Evolutionary conservation across 768 basidiomycete genomes (phyloP).

Genomic region (Tricholoma flavovirens): DNA sequence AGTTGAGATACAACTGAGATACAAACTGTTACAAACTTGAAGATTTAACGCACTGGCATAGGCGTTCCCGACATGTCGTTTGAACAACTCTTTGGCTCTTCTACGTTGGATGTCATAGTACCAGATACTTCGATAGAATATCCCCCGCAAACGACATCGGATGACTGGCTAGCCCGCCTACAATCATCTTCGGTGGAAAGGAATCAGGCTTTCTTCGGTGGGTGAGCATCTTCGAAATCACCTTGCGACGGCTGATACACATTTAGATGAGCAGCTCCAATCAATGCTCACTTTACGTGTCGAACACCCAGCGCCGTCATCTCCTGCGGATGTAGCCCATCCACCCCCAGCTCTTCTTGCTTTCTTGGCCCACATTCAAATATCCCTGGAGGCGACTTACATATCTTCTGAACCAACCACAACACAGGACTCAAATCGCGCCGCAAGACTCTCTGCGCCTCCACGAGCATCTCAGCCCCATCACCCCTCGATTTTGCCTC

Average conservation of each 20-base stretch:
- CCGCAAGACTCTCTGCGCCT: constrained; percentile 39
- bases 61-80: constrained; percentile 46
- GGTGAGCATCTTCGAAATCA: constrained; percentile 17
- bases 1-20: background rate
- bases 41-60: too few species aligned
- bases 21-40: too few species aligned
- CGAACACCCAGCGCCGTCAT: constrained; percentile 47
- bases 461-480: constrained; percentile 45
- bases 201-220: constrained; percentile 73
- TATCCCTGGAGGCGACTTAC: constrained; percentile 79
- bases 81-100: constrained; percentile 58
- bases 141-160: constrained; percentile 39
- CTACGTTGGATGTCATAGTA: constrained; percentile 54
- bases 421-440: constrained; percentile 30
- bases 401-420: constrained; percentile 46
- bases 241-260: constrained; percentile 19
- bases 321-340: constrained; percentile 28
- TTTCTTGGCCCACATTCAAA: constrained; percentile 65
- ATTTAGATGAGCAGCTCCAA: constrained; percentile 51
- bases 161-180: constrained; percentile 53
- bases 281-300: constrained; percentile 48
- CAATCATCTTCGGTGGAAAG: constrained; percentile 42
- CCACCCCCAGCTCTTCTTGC: constrained; percentile 47
- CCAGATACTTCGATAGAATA: constrained; percentile 61
- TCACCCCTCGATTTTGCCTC: constrained; percentile 72